These are phyloP conservation scores for Fusarium burgessii DNA, from an alignment of 2,329 filamentous ascomycete genomes.

Conservation along the genomic window DNA sequence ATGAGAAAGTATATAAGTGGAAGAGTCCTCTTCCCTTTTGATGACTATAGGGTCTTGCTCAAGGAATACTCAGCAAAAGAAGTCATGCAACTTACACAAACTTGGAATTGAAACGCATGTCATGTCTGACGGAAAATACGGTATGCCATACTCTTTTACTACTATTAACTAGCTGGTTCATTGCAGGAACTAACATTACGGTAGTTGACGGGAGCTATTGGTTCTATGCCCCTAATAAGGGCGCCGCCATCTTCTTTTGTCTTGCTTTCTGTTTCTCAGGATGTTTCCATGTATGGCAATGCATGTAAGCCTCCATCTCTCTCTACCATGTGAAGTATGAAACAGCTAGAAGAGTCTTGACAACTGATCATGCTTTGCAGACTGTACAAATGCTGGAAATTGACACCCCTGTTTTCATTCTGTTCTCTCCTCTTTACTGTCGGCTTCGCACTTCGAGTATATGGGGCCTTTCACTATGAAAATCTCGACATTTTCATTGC, in stretches of 20 bases:
- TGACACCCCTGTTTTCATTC: constrained; percentile 66
- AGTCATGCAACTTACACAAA: background rate
- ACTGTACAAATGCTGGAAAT: constrained; percentile 67
- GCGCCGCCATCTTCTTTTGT: constrained; percentile 61
- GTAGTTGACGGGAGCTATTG: constrained; percentile 58
- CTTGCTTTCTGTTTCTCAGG: constrained; percentile 55
- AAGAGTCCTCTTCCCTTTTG: background rate
- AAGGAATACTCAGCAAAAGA: background rate
- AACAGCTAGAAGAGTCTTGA: background rate
- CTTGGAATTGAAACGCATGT: background rate
- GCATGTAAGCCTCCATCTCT: constrained; percentile 55
- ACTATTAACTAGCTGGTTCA: background rate
- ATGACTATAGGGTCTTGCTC: background rate
- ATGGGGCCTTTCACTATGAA: constrained; percentile 50
- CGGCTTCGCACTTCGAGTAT: constrained; percentile 63
- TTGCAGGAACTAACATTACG: background rate
- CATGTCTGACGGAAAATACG: constrained; percentile 50
- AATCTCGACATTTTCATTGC: constrained; percentile 51
- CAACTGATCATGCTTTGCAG: constrained; percentile 48
- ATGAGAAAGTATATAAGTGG: constrained; percentile 26
- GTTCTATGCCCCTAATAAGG: constrained; percentile 62
- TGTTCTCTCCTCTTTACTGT: constrained; percentile 65
- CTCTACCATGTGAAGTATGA: background rate
- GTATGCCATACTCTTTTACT: constrained; percentile 30
- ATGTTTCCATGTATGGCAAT: constrained; percentile 57